Evolutionary conservation across 2,329 filamentous ascomycete species (phyloP), one percentile per base, ranked within the genome.

Genomic region (Monosporascus sp.): DNA sequence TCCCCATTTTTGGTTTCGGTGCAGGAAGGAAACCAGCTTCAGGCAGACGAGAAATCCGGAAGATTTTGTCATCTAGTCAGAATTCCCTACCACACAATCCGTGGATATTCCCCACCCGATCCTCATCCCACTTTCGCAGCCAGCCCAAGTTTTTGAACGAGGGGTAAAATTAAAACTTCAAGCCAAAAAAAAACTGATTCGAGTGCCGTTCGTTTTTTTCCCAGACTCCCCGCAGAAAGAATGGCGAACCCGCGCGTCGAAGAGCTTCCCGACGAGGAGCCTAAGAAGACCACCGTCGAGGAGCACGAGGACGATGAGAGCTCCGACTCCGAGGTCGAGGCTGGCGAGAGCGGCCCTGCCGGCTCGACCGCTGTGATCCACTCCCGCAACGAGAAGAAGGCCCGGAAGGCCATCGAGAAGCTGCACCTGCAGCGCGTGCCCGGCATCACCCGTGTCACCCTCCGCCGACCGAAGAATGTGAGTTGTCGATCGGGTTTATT

Each of bases 351-450:
- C 60, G 74, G 72, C 65, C 91, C 93, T 72, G 87, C 89, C 64
- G 94, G 93, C 71, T 89, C 91, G 70, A 85, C 88, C 62, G 88
- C 93, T 70, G 85, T 94, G 68, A 87, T 99, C 71, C 93, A 97
- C 85, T 96, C 91, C 72, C 91, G 94, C 77, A 97, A 97, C 81
- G 94, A 99, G 88, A 99, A 99, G 89, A 99, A 99, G 87, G 95
- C 94, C 68, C 88, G 94, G 79, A 99, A 99, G 86, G 91, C 92
- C 70, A 96, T 99, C 74, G 89, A 91, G 76, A 99, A 99, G 87
- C 86, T 97, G 72, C 92, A 96, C 73, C 81, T 99, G 73, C 94
- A 91, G 83, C 91, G 93, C 71, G 88, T 99, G 65, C 88, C 89
- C 70, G 95, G 94, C 73, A 99, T 99, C 78, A 99, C 94, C 70